A percentile compares a stretch with the other conserved stretches of the same genome.
Conservation (phyloP, 192 early-diverging fungal species). For the Entrophospora sp. region DNA sequence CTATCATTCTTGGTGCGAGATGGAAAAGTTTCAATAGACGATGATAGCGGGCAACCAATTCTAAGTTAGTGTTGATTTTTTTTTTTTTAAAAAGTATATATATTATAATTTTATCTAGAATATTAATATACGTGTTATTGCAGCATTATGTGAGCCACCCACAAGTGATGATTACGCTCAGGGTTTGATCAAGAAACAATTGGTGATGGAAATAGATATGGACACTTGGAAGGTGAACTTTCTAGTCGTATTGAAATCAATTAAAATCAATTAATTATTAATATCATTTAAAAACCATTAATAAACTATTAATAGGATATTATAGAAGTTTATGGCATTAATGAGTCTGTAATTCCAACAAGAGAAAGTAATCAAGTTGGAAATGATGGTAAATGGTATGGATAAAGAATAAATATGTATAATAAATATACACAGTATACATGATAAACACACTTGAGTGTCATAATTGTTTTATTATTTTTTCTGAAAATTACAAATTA, state of each 20-base stretch:
- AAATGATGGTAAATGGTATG: conserved; percentile 36
- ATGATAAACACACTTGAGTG: no score
- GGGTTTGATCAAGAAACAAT: conserved; percentile 66
- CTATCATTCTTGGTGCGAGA: conserved; percentile 92
- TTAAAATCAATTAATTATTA: not conserved
- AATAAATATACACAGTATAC: no score
- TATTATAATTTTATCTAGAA: not conserved
- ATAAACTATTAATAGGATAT: conserved; percentile 38
- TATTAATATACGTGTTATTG: conserved; percentile 21
- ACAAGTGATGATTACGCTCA: conserved; percentile 56
- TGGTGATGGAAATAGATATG: conserved; percentile 66
- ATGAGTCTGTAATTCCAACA: conserved; percentile 53
- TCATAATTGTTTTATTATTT: no score
- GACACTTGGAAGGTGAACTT: conserved; percentile 53
- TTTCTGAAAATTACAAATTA: no score
- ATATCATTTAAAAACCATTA: not conserved
- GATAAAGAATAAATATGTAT: conserved; percentile 1
- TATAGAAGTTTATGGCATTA: conserved; percentile 57
- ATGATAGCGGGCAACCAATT: conserved; percentile 59
- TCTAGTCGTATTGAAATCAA: not conserved
- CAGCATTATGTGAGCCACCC: conserved; percentile 55
- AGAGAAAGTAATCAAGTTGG: conserved; percentile 25
- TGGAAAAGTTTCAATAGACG: conserved; percentile 68
- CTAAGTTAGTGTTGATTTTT: conserved; percentile 22
- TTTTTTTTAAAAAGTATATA: not conserved